A percentile compares a stretch with the other conserved stretches of the same genome.
Conservation (phyloP, 257 asterid species). For the Nicotiana obtusifolia region DNA sequence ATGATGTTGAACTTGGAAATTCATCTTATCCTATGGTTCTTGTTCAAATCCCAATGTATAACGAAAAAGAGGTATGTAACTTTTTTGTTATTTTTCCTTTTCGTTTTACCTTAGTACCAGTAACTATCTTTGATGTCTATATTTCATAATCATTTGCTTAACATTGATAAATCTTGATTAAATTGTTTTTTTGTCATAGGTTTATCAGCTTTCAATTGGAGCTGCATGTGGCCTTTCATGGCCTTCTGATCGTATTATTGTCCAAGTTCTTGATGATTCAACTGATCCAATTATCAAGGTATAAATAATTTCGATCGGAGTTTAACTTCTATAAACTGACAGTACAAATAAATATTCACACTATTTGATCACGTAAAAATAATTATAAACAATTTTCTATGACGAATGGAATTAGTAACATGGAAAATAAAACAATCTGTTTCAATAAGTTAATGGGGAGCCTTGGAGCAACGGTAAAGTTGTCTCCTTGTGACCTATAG, state of each 20-base stretch:
- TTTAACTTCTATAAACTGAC: not conserved
- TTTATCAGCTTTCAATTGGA: constrained; percentile 71
- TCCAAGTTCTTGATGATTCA: constrained; percentile 82
- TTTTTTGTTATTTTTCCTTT: not conserved
- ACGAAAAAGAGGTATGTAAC: constrained; percentile 48
- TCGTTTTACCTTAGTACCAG: not conserved
- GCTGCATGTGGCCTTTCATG: constrained; percentile 80
- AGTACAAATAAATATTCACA: not conserved
- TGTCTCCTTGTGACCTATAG: too few relatives aligned
- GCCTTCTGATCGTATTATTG: constrained; percentile 62
- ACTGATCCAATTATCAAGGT: constrained; percentile 61
- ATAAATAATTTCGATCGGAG: not conserved
- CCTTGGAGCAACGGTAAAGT: too few relatives aligned
- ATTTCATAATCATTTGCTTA: not conserved
- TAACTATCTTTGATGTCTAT: not conserved
- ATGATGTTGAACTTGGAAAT: constrained; percentile 44
- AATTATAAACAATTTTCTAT: not conserved
- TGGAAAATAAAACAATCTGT: too few relatives aligned
- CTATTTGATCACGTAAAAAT: not conserved
- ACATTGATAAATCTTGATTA: not conserved
- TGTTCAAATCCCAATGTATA: constrained; percentile 62
- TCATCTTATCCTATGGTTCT: constrained; percentile 51
- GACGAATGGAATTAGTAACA: too few relatives aligned
- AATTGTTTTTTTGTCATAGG: constrained; percentile 23
- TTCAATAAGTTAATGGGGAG: too few relatives aligned